Percentiles rank a stretch among this genome's conserved stretches.
phyloP scores from a whole-genome alignment of 768 basidiomycete species.

The Lactifluus piperatus region DNA sequence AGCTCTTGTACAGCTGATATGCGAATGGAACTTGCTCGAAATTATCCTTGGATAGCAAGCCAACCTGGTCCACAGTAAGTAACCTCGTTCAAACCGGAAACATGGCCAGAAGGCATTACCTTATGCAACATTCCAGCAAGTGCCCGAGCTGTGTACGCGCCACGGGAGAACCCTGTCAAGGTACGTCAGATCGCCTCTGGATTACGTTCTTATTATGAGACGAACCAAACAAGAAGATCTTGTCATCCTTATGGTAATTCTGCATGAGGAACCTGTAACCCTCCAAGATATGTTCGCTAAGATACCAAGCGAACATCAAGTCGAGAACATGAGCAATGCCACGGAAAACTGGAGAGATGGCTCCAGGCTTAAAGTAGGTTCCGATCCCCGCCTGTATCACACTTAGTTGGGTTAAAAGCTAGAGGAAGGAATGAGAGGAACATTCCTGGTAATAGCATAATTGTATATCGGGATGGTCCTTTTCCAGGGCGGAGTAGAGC shows the following conservation, averaged over 20 bases:
- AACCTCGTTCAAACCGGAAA: not conserved
- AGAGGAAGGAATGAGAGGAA: not conserved
- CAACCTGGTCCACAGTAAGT: slow-evolving; percentile 38
- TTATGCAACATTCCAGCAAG: slow-evolving; percentile 71
- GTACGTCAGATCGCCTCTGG: not conserved
- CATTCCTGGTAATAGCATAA: slow-evolving; percentile 56
- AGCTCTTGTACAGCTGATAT: slow-evolving; percentile 57
- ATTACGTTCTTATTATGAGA: not conserved
- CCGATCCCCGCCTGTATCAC: slow-evolving; percentile 35
- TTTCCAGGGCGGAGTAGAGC: slow-evolving; percentile 30
- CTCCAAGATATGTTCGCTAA: slow-evolving; percentile 22
- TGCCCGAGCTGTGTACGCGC: slow-evolving; percentile 57
- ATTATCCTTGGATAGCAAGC: slow-evolving; percentile 60
- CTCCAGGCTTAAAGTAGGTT: slow-evolving; percentile 50
- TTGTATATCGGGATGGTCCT: slow-evolving; percentile 29
- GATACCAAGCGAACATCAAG: slow-evolving; percentile 65
- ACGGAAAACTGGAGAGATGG: slow-evolving; percentile 49
- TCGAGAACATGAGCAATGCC: slow-evolving; percentile 57
- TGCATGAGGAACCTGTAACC: slow-evolving; percentile 54
- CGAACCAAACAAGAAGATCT: slow-evolving; percentile 62
- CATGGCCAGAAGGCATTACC: slow-evolving; percentile 27
- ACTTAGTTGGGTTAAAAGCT: not conserved
- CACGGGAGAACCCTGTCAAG: slow-evolving; percentile 63
- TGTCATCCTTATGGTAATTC: slow-evolving; percentile 61
- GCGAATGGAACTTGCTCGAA: slow-evolving; percentile 63